Evolutionary conservation across 1,139 yeast species (phyloP).

Genomic region (Scheffersomyces quercinus): DNA sequence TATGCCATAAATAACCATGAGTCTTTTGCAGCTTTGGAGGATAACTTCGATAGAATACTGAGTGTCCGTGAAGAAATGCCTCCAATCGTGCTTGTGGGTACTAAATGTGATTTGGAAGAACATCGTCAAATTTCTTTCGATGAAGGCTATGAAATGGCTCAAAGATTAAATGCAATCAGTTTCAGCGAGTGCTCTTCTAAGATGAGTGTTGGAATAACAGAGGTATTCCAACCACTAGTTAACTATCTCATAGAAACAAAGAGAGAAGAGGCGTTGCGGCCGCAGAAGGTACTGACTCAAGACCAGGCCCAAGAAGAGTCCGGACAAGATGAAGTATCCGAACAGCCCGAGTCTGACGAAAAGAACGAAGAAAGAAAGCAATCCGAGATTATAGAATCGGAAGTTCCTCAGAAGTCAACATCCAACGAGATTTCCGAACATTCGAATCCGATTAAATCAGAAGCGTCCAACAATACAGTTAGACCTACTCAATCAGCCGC

Average conservation of each 20-base stretch:
- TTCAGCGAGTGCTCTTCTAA: constrained; percentile 34
- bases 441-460: neutral
- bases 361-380: too few relatives aligned
- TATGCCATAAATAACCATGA: constrained; percentile 29
- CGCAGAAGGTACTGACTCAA: too few relatives aligned
- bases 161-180: constrained; percentile 25
- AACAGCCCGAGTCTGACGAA: too few relatives aligned
- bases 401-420: too few relatives aligned
- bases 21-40: constrained; percentile 32
- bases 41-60: constrained; percentile 22
- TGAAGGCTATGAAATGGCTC: constrained; percentile 32
- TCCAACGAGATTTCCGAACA: too few relatives aligned
- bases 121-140: constrained; percentile 27
- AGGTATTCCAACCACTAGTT: constrained; percentile 31
- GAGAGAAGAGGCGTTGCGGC: neutral
- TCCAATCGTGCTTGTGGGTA: constrained; percentile 33
- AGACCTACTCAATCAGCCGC: too few relatives aligned
- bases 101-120: constrained; percentile 29
- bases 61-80: constrained; percentile 24
- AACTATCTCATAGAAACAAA: neutral
- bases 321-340: too few relatives aligned
- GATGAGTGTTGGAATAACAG: constrained; percentile 22
- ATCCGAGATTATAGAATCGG: too few relatives aligned
- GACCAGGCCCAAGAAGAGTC: too few relatives aligned
- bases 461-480: neutral